phyloP scores from a whole-genome alignment of 2,329 filamentous ascomycete genomes.

The Chaetoscypha palmicola region DNA sequence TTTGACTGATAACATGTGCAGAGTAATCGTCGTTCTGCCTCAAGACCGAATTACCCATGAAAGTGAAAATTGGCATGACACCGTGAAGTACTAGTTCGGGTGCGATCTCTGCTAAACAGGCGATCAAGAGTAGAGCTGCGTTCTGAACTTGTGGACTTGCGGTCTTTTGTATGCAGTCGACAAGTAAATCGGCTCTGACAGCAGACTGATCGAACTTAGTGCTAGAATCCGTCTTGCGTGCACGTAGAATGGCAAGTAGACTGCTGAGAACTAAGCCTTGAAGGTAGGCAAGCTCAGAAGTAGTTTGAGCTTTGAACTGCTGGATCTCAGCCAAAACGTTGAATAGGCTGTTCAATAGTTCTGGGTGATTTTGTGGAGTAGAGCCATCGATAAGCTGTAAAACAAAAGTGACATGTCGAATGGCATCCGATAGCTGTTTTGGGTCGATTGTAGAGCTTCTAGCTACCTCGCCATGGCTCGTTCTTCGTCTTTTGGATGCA shows the following conservation, averaged over 20 bases:
- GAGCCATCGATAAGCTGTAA: slow-evolving; percentile 83
- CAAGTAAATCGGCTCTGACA: slow-evolving; percentile 81
- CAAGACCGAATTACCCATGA: slow-evolving; percentile 88
- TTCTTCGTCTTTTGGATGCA: slow-evolving; percentile 71
- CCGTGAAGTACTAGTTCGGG: slow-evolving; percentile 91
- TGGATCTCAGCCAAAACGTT: slow-evolving; percentile 80
- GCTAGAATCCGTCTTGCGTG: slow-evolving; percentile 54
- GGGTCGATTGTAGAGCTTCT: slow-evolving; percentile 55
- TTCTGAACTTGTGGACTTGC: slow-evolving; percentile 92
- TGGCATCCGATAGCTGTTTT: slow-evolving; percentile 56
- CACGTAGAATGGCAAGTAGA: slow-evolving; percentile 75
- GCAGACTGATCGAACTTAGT: slow-evolving; percentile 68
- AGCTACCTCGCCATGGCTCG: slow-evolving; percentile 63
- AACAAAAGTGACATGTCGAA: slow-evolving; percentile 77
- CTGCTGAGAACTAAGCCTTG: slow-evolving; percentile 79
- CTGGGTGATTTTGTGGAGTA: slow-evolving; percentile 64
- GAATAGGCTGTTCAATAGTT: slow-evolving; percentile 74
- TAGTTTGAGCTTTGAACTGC: slow-evolving; percentile 71
- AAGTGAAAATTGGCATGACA: slow-evolving; percentile 98
- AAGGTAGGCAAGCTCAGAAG: slow-evolving; percentile 83
- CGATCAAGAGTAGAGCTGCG: slow-evolving; percentile 78
- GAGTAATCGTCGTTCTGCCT: slow-evolving; percentile 96
- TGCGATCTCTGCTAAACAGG: slow-evolving; percentile 76
- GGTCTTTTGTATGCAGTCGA: slow-evolving; percentile 89
- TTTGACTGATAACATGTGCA: slow-evolving; percentile 90